These are phyloP conservation scores for Aquilaria agallochum DNA, from an alignment of 441 rosid species.

Conservation along the genomic window DNA sequence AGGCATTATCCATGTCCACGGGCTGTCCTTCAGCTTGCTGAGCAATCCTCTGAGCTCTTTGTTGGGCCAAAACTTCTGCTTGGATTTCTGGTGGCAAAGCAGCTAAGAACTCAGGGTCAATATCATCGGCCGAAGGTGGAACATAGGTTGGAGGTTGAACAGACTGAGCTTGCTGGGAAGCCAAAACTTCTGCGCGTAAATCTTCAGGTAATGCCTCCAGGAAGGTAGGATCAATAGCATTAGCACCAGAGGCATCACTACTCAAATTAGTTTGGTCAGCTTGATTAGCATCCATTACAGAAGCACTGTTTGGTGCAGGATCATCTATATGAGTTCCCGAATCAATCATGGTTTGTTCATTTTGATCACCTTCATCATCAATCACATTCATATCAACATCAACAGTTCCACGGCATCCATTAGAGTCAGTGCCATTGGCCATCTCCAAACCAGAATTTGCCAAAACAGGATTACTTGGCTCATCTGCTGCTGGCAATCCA, in stretches of 20 bases:
- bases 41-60: conserved; percentile 87
- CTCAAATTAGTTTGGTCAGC: conserved; percentile 40
- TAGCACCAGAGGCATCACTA: conserved; percentile 52
- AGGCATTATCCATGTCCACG: conserved; percentile 99
- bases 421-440: conserved; percentile 32
- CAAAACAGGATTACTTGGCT: conserved; percentile 20
- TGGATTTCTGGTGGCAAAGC: conserved; percentile 99
- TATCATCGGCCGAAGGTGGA: conserved; percentile 89
- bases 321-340: conserved; percentile 37
- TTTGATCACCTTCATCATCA: conserved; percentile 60
- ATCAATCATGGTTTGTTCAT: conserved; percentile 38
- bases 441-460: conserved; percentile 34
- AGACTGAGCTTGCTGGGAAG: conserved; percentile 96
- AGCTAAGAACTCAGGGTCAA: conserved; percentile 98
- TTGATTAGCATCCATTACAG: conserved; percentile 45
- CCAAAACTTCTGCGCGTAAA: conserved; percentile 92
- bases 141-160: conserved; percentile 84
- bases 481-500: conserved; percentile 29
- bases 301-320: conserved; percentile 39
- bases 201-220: conserved; percentile 97
- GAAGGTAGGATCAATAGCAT: conserved; percentile 96
- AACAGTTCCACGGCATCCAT: conserved; percentile 32
- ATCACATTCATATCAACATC: conserved; percentile 84
- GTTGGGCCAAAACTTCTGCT: conserved; percentile 99
- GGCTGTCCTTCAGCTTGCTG: conserved; percentile 97